These are phyloP conservation scores for Chaetomiaceae sp. DNA, from an alignment of 2,329 filamentous ascomycete species.

Conservation along the genomic window DNA sequence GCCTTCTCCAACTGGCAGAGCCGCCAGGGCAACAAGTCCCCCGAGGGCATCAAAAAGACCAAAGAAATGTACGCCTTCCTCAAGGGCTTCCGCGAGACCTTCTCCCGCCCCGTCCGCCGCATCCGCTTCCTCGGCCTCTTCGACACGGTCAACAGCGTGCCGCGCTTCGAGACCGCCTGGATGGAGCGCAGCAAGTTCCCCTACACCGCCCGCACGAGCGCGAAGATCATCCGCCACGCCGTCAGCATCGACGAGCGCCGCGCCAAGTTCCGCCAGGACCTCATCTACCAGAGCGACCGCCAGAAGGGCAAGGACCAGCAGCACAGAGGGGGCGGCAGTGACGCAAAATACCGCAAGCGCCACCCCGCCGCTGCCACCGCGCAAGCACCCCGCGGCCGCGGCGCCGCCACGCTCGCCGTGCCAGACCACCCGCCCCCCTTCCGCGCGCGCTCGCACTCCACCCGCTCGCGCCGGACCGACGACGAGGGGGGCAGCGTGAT, in stretches of 20 bases:
- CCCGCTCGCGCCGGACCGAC: conserved; percentile 19
- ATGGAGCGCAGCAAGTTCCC: conserved; percentile 77
- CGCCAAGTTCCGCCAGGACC: conserved; percentile 65
- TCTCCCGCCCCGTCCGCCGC: conserved; percentile 65
- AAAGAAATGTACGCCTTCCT: conserved; percentile 66
- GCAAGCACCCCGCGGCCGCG: too few relatives aligned
- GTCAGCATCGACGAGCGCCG: conserved; percentile 66
- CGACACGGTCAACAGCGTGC: conserved; percentile 76
- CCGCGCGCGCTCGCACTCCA: conserved; percentile 32
- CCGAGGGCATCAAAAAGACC: conserved; percentile 40
- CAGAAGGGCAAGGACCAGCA: conserved; percentile 19
- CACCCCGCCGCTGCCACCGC: too few relatives aligned
- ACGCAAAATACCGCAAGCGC: conserved; percentile 30
- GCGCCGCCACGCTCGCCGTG: conserved; percentile 15
- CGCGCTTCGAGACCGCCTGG: conserved; percentile 67
- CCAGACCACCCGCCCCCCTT: conserved; percentile 37
- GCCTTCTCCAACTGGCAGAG: conserved; percentile 69
- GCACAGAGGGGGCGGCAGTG: conserved; percentile 24
- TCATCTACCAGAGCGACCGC: conserved; percentile 50
- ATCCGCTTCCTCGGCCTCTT: conserved; percentile 75
- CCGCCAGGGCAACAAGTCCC: conserved; percentile 37
- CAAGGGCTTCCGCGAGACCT: conserved; percentile 75
- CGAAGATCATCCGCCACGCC: conserved; percentile 59
- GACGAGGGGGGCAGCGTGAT: conserved; percentile 15
- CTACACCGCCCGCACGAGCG: conserved; percentile 53